These are phyloP conservation scores for Blastocystis sp. DNA, from an alignment of 352 stramenopile species.

Conservation along the genomic window DNA sequence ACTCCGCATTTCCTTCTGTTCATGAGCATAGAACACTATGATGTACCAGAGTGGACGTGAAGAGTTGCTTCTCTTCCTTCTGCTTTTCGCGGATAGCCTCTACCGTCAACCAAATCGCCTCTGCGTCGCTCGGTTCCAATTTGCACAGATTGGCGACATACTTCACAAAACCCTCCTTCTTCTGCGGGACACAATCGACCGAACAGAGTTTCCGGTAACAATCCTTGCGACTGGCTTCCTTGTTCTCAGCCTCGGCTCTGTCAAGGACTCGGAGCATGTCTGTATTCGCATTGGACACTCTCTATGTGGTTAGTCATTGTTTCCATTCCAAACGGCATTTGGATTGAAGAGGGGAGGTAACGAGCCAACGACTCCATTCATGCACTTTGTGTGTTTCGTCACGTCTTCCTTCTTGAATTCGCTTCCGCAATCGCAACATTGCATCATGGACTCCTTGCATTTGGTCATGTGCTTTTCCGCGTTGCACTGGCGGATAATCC, in stretches of 20 bases:
- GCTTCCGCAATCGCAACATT: conserved; percentile 23
- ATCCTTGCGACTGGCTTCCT: neutral
- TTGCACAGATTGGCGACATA: neutral
- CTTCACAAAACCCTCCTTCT: conserved; percentile 35
- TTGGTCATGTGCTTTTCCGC: conserved; percentile 5
- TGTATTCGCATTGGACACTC: conserved; percentile 8
- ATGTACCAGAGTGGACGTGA: neutral
- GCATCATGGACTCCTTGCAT: neutral
- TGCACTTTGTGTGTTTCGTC: conserved; percentile 8
- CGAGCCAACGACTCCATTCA: neutral
- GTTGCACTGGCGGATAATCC: conserved; percentile 3
- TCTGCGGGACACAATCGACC: conserved; percentile 19
- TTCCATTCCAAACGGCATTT: neutral
- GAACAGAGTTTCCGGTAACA: neutral
- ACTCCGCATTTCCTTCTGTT: conserved; percentile 6
- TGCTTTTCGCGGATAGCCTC: neutral
- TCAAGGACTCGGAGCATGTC: conserved; percentile 35
- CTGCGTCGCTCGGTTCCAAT: neutral
- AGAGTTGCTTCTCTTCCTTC: neutral
- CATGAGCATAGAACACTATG: neutral
- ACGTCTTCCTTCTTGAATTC: neutral
- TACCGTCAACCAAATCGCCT: neutral
- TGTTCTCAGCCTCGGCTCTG: conserved; percentile 3
- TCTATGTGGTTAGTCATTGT: neutral
- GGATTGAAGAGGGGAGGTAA: conserved; percentile 24